Percentiles rank a stretch among this genome's conserved stretches.
Conservation (phyloP, 495 filamentous ascomycete species). For the Hyaloscypha hepaticicola region DNA sequence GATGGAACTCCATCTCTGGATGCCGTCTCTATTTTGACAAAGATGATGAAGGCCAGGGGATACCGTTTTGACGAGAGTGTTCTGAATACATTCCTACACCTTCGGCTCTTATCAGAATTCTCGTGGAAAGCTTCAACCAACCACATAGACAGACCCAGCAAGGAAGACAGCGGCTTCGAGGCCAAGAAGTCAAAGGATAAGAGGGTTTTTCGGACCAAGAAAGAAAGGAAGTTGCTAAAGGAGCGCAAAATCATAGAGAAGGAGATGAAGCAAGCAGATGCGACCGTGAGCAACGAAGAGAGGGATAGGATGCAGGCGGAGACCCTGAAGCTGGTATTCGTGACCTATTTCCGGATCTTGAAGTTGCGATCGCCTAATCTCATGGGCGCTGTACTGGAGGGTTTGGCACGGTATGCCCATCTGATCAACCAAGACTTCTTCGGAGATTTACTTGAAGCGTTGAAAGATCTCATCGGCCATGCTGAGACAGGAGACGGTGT, state of each 20-base stretch:
- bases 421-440: conserved; percentile 99
- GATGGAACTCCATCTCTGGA: conserved; percentile 87
- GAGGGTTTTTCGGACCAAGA: conserved; percentile 67
- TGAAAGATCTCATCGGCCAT: conserved; percentile 84
- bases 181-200: conserved; percentile 70
- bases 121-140: conserved; percentile 75
- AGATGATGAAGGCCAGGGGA: conserved; percentile 87
- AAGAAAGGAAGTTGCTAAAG: conserved; percentile 68
- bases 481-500: conserved; percentile 52
- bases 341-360: conserved; percentile 88
- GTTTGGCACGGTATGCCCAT: conserved; percentile 85
- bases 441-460: conserved; percentile 87
- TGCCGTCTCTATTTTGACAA: conserved; percentile 78
- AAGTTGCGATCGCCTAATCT: conserved; percentile 74
- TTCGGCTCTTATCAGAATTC: conserved; percentile 86
- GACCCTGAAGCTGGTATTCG: conserved; percentile 93
- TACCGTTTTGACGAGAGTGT: conserved; percentile 82
- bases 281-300: conserved; percentile 85
- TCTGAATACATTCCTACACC: conserved; percentile 85
- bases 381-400: conserved; percentile 93
- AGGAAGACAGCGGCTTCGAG: conserved; percentile 36
- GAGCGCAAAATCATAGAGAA: conserved; percentile 86
- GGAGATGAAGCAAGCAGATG: conserved; percentile 91
- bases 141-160: conserved; percentile 58
- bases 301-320: conserved; percentile 90